phyloP scores from a whole-genome alignment of 208 protist genomes.

The Novymonas esmeraldas region DNA sequence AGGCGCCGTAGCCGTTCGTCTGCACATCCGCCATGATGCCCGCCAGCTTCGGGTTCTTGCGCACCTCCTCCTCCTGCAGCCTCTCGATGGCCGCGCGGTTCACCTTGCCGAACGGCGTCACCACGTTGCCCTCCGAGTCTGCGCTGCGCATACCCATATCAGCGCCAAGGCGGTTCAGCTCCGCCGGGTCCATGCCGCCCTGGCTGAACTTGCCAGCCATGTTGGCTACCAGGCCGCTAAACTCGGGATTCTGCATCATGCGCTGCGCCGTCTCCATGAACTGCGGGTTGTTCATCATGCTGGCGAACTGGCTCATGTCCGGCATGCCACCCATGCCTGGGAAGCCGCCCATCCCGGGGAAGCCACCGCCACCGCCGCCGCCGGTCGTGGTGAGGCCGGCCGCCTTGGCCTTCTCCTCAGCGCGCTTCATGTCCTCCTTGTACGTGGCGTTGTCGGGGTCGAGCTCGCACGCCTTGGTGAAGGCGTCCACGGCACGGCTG shows the following conservation, averaged over 20 bases:
- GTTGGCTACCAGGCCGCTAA: conserved; percentile 82
- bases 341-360: conserved; percentile 45
- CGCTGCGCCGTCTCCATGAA: conserved; percentile 88
- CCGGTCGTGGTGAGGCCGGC: conserved; percentile 32
- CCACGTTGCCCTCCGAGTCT: conserved; percentile 65
- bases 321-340: conserved; percentile 66
- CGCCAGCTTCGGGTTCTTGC: conserved; percentile 83
- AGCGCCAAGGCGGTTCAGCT: conserved; percentile 47
- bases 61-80: conserved; percentile 75
- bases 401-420: conserved; percentile 78
- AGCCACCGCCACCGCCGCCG: conserved; percentile 30
- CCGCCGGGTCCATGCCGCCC: conserved; percentile 52
- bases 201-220: conserved; percentile 77
- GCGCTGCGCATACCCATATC: conserved; percentile 42
- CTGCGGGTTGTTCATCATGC: conserved; percentile 92
- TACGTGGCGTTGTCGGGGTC: conserved; percentile 93
- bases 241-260: conserved; percentile 93
- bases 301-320: conserved; percentile 76
- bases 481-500: conserved; percentile 81
- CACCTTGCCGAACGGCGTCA: conserved; percentile 84
- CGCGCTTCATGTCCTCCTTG: conserved; percentile 90
- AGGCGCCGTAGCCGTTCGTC: conserved; percentile 76
- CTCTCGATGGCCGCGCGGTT: conserved; percentile 61
- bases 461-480: conserved; percentile 89
- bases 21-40: conserved; percentile 86